Base-by-base conservation (phyloP, 2,329 filamentous ascomycete species). In the Epichloe gansuensis region DNA sequence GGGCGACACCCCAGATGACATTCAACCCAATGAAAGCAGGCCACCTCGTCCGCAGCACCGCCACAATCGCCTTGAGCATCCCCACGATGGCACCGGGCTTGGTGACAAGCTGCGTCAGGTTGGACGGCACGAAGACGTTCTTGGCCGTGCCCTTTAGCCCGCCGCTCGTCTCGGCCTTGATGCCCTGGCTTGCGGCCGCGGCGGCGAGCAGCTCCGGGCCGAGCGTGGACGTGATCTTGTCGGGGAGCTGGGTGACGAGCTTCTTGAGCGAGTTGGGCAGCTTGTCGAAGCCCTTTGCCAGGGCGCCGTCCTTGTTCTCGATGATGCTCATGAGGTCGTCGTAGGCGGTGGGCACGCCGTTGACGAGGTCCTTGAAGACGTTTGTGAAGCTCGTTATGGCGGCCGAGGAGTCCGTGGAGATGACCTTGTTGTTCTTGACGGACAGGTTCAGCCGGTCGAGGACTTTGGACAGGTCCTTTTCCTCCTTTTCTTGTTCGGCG, bases 261-360 rank as follows among this genome's bases (percentile, higher is more conserved):
- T 89, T 94, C 72, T 95, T 83, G 39, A 97, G 73, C 57, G 87
- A 87, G 0, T 75, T 74, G 0, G 91, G 91, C 44, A 97, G 77
- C 56, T 82, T 76, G 53, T 82, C 79, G 61, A 78, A 84, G 54
- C 74, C 74, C 53, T 74, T 73, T 41, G 74, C 71, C n/a, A 84
- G 71, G n/a, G 74, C 70, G 53, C 77, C 76, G 61, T 84, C 78
- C 54, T 74, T 74, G 62, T 83, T 78, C 54, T 82, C 77, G 43
- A 84, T 67, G 23, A 85, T 74, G 13, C 64, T 61, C 3, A 74
- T 81, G n/a, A 98, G 82, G 65, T 98, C 93, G 63, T 85, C 78
- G 67, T 94, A 95, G 3, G 93, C 93, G 0, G 91, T 96, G 3
- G 93, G 93, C 2, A 89, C 93, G 55, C 93, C 93, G 64, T 89